phyloP scores from a whole-genome alignment of 1,284 basidiomycete species.

The Naganishia cerealis region DNA sequence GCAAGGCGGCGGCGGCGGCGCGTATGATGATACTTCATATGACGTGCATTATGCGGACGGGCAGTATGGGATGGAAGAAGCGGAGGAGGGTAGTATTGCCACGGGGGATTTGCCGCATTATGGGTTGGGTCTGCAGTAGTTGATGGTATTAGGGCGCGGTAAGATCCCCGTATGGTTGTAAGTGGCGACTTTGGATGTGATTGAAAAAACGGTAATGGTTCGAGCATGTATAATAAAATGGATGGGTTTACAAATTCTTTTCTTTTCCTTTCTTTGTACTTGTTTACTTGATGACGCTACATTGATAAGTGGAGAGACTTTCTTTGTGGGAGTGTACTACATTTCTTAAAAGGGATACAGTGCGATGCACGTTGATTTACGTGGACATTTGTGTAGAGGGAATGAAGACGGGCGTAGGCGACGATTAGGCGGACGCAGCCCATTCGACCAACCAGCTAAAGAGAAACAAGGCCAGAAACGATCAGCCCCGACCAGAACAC shows the following conservation, averaged over 20 bases:
- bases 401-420: neutral
- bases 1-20: no score
- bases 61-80: conserved; percentile 4
- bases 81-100: conserved; percentile 4
- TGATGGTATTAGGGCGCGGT: neutral
- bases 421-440: conserved; percentile 36
- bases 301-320: neutral
- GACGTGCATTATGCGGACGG: conserved; percentile 9
- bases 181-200: neutral
- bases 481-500: neutral
- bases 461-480: neutral
- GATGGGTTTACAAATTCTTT: neutral
- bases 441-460: conserved; percentile 44
- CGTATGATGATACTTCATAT: conserved; percentile 8
- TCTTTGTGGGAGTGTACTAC: neutral
- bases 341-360: conserved; percentile 5
- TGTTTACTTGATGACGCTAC: neutral
- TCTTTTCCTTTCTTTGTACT: neutral
- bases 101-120: conserved; percentile 19
- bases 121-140: conserved; percentile 11
- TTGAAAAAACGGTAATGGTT: neutral
- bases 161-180: neutral
- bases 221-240: neutral
- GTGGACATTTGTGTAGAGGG: no score
- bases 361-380: neutral